Base-by-base conservation (phyloP, 768 basidiomycete genomes). In the Pilatotrama ljubarskyi region DNA sequence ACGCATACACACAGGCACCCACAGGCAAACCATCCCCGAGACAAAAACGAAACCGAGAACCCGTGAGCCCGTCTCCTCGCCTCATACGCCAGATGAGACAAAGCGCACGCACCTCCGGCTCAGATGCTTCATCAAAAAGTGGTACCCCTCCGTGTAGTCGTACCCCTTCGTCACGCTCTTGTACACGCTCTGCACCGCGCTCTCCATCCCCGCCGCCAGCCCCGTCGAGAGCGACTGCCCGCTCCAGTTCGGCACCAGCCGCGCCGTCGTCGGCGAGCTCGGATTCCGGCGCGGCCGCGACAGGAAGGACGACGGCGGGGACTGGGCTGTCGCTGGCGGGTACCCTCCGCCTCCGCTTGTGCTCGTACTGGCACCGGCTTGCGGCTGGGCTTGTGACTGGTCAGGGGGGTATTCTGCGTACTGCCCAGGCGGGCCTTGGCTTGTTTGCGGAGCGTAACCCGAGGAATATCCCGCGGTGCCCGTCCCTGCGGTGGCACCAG, bases 111-210 rank as follows among this genome's bases (percentile, higher is more conserved):
- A 91, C 93, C 88, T 84, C 67, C 78, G 83, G 42, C 88, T 88
- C 51, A 98, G 79, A 74, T 94, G 91, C 76, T 93, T 91, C 93
- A 98, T 98, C 66, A 98, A 79, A 72, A 91, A 92, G 72, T 97
- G 96, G 71, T 98, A 98, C 20, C 94, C 94, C 77, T 97, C 90
- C 15, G 93, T 96, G 69, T 98, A 97, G 71, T 96, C 94, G 70
- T 94, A 96, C 5, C 93, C 90, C 69, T 83, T 80, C 15, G 86
- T 80, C 47, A 82, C 85, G 72, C 75, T 84, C 79, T 78, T 80
- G 76, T 78, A 91, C 75, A 77, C 82, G 76, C 77, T 86, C 60
- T 65, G 42, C 63, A 66, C 42, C 63, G 46, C 62, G 48, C 65
- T 35, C 51, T 55, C 61, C 49, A 51, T 46, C 44, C 51, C 50